Evolutionary conservation across 345 rosid genomes (phyloP).

Genomic region (Brassica nigra): DNA sequence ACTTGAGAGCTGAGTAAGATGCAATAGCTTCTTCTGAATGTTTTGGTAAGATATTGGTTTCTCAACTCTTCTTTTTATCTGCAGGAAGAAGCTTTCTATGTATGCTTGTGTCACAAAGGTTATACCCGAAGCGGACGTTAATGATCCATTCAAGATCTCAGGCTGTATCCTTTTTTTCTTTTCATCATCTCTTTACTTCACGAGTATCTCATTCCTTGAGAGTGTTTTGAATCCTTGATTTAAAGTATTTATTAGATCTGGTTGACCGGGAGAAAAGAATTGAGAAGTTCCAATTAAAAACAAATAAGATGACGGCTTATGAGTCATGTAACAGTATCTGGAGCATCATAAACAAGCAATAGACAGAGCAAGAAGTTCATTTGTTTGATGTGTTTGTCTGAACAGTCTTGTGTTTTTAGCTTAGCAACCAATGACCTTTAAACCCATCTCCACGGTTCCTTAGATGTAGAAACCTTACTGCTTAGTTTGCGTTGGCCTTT

Average conservation of each 20-base stretch:
- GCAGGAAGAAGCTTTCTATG: constrained; percentile 89
- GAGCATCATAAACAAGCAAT: constrained; percentile 48
- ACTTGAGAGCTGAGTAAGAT: constrained; percentile 64
- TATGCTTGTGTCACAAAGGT: constrained; percentile 79
- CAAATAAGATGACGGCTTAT: constrained; percentile 42
- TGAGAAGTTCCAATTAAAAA: constrained; percentile 62
- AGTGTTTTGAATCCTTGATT: constrained; percentile 47
- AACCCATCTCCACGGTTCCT: neutral
- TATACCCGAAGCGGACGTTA: constrained; percentile 69
- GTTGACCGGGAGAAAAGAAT: constrained; percentile 65
- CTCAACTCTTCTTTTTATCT: constrained; percentile 15
- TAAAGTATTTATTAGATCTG: constrained; percentile 49
- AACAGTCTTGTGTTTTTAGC: constrained; percentile 6
- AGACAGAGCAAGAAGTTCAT: constrained; percentile 17
- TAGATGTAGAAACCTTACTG: constrained; percentile 14
- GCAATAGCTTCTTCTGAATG: too few species aligned
- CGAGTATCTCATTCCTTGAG: neutral
- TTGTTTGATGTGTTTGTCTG: constrained; percentile 16
- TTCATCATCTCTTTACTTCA: constrained; percentile 1
- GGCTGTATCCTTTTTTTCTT: constrained; percentile 71
- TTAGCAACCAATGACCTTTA: constrained; percentile 9
- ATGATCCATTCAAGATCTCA: constrained; percentile 57
- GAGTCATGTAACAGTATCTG: constrained; percentile 70
- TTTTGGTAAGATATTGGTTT: neutral
- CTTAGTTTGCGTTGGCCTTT: neutral